Conservation (phyloP, 495 filamentous ascomycete species). For the Aspergillus leporis region DNA sequence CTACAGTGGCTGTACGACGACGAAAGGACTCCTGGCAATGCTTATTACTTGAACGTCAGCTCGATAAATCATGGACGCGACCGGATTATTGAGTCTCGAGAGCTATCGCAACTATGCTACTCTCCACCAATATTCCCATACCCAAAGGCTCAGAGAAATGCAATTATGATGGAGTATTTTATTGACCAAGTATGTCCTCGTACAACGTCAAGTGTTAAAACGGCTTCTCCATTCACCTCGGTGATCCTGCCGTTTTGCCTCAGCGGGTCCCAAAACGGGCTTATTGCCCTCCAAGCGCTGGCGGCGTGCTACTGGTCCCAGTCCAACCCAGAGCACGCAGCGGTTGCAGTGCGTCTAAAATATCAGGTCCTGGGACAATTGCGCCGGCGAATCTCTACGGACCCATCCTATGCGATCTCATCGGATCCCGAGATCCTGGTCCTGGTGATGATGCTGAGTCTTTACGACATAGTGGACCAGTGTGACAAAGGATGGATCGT, state of each 20-base stretch:
- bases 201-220: neutral
- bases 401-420: neutral
- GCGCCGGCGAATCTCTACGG: neutral
- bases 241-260: conserved; percentile 19
- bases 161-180: neutral
- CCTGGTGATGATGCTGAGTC: conserved; percentile 25
- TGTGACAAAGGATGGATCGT: conserved; percentile 26
- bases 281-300: conserved; percentile 16
- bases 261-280: neutral
- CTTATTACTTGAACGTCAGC: neutral
- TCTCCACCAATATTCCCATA: neutral
- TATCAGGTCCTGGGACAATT: conserved; percentile 10
- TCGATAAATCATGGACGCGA: neutral
- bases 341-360: conserved; percentile 10
- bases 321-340: conserved; percentile 11
- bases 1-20: neutral
- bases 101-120: neutral
- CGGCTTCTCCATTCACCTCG: conserved; percentile 15
- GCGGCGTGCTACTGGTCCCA: conserved; percentile 20
- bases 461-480: conserved; percentile 26
- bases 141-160: neutral
- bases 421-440: conserved; percentile 22
- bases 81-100: neutral
- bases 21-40: neutral
- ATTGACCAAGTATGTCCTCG: neutral